Conservation (phyloP, 2,329 filamentous ascomycete species). For the Zymoseptoria brevis region DNA sequence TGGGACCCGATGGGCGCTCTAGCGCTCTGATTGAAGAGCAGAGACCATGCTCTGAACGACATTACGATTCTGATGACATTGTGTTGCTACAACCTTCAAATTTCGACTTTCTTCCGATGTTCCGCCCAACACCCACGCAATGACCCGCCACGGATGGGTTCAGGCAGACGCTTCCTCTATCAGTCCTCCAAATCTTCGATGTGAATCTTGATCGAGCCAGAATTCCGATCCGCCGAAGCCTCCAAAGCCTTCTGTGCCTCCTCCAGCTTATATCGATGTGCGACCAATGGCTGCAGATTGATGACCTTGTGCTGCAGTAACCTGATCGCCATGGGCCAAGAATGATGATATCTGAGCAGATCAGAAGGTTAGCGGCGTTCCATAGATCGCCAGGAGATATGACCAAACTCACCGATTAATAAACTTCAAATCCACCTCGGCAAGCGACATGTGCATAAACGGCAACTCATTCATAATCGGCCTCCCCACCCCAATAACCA, state of each 20-base stretch:
- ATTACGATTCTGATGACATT: neutral
- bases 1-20: constrained; percentile 35
- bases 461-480: constrained; percentile 30
- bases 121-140: neutral
- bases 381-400: no score
- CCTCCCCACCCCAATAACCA: constrained; percentile 31
- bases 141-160: no score
- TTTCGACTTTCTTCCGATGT: neutral
- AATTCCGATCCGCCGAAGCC: constrained; percentile 44
- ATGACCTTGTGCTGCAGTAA: constrained; percentile 53
- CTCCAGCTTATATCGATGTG: constrained; percentile 56
- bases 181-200: constrained; percentile 41
- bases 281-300: constrained; percentile 54
- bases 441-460: constrained; percentile 31
- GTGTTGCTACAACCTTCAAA: neutral
- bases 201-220: constrained; percentile 54
- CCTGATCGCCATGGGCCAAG: constrained; percentile 59
- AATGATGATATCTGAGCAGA: constrained; percentile 62
- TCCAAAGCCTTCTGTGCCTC: constrained; percentile 52
- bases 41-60: neutral
- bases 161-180: neutral
- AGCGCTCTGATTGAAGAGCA: no score
- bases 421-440: constrained; percentile 11
- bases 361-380: no score
- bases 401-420: neutral